Evolutionary conservation across 805 yeast genomes (phyloP), one percentile per base, ranked within the genome.

Genomic region (Brettanomyces bruxellensis): DNA sequence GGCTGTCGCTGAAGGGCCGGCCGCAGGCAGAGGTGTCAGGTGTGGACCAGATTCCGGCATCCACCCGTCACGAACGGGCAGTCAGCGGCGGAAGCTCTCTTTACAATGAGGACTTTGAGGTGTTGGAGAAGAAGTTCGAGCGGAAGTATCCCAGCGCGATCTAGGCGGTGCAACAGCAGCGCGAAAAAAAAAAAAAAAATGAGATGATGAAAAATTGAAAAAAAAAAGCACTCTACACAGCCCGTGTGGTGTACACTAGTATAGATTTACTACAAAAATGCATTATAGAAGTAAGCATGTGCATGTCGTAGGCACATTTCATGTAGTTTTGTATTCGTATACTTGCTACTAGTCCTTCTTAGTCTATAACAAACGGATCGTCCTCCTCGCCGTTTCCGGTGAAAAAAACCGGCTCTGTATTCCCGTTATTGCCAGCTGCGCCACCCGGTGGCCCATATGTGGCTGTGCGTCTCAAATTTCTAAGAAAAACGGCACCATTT

Each of bases 71-170:
- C 41, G 39, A 4, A 37, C 48, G n/a, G 47, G 53, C 24, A 6
- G 6, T 34, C 8, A 38, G 50, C 13, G 69, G 51, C 22, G 44
- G 41, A 25, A 42, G 44, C 25, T 48, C 52, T 8, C 47, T 43
- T 9, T 34, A 41, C n/a, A 51, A 40, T 36, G 58, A 57, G 25
- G 84, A 79, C 54, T 60, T 79, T 39, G 86, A 80, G 40, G 78
- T 75, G 49, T 66, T 80, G 52, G 85, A 80, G 54, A 69, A 68
- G 52, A 74, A 73, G 45, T 81, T 82, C 57, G 67, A 75, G 35
- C 70, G 72, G 53, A 67, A 79, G 47, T 82, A 76, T 50, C 89
- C 89, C 6, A 78, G 81, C 60, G 76, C 77, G 25, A 11, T 34
- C 5, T 41, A 41, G 28, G 25, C 7, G 24, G 22, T 8, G 13